Evolutionary conservation across 1,139 yeast species (phyloP), one percentile per base, ranked within the genome.

Genomic region (Debaryomycetaceae sp.): DNA sequence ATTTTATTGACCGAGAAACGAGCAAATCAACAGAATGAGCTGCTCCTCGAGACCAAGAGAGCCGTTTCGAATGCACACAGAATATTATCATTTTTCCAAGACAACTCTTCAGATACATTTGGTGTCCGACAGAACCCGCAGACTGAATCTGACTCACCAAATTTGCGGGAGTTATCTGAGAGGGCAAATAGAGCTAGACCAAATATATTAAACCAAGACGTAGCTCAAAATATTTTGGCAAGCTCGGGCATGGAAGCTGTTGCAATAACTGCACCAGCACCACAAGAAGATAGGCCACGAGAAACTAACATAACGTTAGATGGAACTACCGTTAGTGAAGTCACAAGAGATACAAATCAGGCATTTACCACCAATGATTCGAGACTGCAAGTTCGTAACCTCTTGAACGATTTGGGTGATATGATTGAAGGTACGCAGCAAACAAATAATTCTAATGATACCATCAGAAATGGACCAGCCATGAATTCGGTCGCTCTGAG

Each of bases 1-100:
- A 59, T 68, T 17, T 49, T 65, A 4, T 54, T 71, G 9, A 65
- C 74, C 9, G 75, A 69, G 47, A 65, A 54, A 35, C 58, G 77
- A 38, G 70, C 75, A 4, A 54, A 55, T 41, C 76, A 71, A 41
- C 75, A 70, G 46, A 49, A 58, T 26, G 66, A 58, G 33, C 44
- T 58, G 0, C 44, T 53, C 9, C 19, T 34, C 1, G 59, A 53
- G 32, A 63, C 70, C 24, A 46, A 52, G 19, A 37, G 43, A 6
- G 42, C 55, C 2, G 63, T 67, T 5, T 45, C 53, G 4, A 61
- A 60, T 8, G 70, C 66, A 17, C 54, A 67, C 31, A 51, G 58
- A 19, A 59, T 59, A 13, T 51, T 65, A 32, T 60, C 58, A 1
- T 46, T 51, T 11, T 50, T 70, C 31, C 43, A 64, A 13, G 52